These are phyloP conservation scores for Nitzschia inconspicua DNA, from an alignment of 108 stramenopile species.

Conservation along the genomic window DNA sequence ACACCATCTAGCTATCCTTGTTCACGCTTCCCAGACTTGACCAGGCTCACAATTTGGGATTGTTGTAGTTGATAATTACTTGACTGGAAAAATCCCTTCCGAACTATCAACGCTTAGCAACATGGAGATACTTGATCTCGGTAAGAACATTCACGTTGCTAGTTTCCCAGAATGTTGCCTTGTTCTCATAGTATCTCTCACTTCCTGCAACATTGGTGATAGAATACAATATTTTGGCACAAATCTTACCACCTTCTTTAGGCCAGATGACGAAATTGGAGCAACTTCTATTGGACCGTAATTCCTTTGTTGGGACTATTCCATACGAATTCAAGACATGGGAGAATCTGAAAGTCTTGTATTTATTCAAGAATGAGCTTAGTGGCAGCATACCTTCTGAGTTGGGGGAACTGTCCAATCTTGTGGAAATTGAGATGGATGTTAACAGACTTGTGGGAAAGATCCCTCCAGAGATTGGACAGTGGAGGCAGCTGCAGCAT, in stretches of 20 bases:
- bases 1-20: too few species aligned
- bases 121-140: slow-evolving; percentile 17
- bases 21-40: too few species aligned
- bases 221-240: slow-evolving; percentile 26
- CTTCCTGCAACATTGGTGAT: too few species aligned
- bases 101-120: slow-evolving; percentile 8
- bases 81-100: slow-evolving; percentile 10
- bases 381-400: slow-evolving; percentile 46
- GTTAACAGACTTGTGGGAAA: slow-evolving; percentile 12
- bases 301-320: slow-evolving; percentile 15
- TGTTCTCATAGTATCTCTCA: too few species aligned
- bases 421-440: slow-evolving; percentile 5
- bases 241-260: slow-evolving; percentile 50
- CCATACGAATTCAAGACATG: slow-evolving; percentile 32
- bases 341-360: slow-evolving; percentile 22
- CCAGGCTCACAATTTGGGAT: too few species aligned
- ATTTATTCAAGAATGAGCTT: slow-evolving; percentile 39
- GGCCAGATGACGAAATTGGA: slow-evolving; percentile 47
- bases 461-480: slow-evolving; percentile 9
- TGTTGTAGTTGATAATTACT: slow-evolving; percentile 14
- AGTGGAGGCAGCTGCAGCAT: slow-evolving; percentile 19
- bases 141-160: too few species aligned
- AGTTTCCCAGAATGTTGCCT: too few species aligned
- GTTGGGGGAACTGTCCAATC: slow-evolving; percentile 22
- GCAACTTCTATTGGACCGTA: slow-evolving; percentile 25